Conservation (phyloP, 2,329 filamentous ascomycete genomes). For the Calonectria multiphialidica region DNA sequence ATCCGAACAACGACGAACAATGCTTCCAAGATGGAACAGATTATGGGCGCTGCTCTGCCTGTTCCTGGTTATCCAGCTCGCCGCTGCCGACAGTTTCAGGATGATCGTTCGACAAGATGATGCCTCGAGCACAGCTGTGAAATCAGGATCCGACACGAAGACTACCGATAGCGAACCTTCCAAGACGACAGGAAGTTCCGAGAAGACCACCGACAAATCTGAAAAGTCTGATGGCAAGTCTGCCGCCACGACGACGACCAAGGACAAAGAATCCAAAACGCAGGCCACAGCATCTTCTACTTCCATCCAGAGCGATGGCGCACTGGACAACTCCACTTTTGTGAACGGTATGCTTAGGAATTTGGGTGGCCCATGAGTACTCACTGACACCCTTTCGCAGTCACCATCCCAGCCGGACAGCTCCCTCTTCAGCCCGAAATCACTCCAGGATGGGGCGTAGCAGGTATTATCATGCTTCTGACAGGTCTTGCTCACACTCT, state of each 20-base stretch:
- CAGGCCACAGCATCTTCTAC: conserved; percentile 36
- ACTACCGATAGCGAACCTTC: conserved; percentile 22
- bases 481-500: conserved; percentile 79
- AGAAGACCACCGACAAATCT: conserved; percentile 26
- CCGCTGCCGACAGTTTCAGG: conserved; percentile 48
- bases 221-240: conserved; percentile 21
- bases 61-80: conserved; percentile 52
- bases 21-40: conserved; percentile 50
- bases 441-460: conserved; percentile 85
- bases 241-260: conserved; percentile 27
- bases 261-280: conserved; percentile 28
- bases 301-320: conserved; percentile 28
- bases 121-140: conserved; percentile 26
- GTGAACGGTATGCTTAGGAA: conserved; percentile 48
- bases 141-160: conserved; percentile 18
- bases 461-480: conserved; percentile 80
- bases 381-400: conserved; percentile 45
- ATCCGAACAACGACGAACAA: conserved; percentile 34
- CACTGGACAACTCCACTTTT: conserved; percentile 45
- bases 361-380: not conserved
- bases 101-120: conserved; percentile 52
- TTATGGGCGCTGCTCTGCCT: conserved; percentile 56
- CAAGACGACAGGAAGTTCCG: conserved; percentile 28
- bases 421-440: conserved; percentile 81
- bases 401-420: conserved; percentile 60